phyloP scores from a whole-genome alignment of 768 basidiomycete genomes.

The Polyporus arcularius region DNA sequence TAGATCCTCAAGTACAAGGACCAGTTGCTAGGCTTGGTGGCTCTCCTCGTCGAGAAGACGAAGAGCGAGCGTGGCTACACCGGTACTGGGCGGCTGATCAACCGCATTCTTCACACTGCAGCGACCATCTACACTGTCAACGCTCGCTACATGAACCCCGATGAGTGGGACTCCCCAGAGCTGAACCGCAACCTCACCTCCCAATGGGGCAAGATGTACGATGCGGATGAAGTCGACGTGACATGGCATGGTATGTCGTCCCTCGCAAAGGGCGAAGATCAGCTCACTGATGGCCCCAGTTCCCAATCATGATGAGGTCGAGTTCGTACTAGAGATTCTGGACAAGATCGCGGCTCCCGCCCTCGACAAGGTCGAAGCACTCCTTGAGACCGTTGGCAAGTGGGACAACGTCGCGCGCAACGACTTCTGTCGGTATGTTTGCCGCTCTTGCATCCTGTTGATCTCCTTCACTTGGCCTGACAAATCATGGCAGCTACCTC shows the following conservation, averaged over 20 bases:
- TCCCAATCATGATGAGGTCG: conserved; percentile 69
- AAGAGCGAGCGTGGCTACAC: conserved; percentile 89
- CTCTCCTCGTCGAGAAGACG: conserved; percentile 72
- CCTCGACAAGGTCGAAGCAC: conserved; percentile 62
- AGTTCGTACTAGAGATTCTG: conserved; percentile 78
- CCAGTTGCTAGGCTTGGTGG: conserved; percentile 62
- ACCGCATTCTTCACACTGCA: conserved; percentile 73
- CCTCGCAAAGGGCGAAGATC: not conserved
- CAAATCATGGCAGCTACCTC: conserved; percentile 51
- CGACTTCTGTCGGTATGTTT: conserved; percentile 77
- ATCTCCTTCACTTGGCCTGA: not conserved
- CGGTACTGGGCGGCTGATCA: conserved; percentile 75
- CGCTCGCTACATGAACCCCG: conserved; percentile 76
- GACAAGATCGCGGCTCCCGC: conserved; percentile 66
- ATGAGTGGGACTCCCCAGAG: conserved; percentile 75
- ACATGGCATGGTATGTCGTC: conserved; percentile 79
- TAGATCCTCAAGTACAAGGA: conserved; percentile 72
- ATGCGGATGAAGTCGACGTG: conserved; percentile 75
- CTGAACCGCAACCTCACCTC: conserved; percentile 64
- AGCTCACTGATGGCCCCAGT: conserved; percentile 39
- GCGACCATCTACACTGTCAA: conserved; percentile 77
- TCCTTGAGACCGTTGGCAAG: conserved; percentile 53
- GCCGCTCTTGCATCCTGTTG: not conserved
- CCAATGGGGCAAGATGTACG: conserved; percentile 82
- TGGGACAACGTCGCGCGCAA: conserved; percentile 74